phyloP scores from a whole-genome alignment of 192 early-diverging fungal genomes.

The Dissophora globulifera region DNA sequence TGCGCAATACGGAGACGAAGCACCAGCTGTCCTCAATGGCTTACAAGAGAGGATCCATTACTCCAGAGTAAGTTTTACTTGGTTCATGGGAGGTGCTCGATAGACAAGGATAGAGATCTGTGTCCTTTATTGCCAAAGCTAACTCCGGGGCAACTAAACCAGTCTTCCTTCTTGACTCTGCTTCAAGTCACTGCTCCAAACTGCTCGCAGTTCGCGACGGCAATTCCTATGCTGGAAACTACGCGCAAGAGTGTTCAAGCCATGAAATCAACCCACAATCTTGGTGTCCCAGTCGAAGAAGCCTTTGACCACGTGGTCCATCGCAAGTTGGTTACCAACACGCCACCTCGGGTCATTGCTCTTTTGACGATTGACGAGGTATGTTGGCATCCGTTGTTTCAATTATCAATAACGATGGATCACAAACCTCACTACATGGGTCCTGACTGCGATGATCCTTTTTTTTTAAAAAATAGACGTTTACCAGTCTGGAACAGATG shows the following conservation, averaged over 20 bases:
- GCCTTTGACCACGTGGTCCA: constrained; percentile 72
- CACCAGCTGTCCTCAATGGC: neutral
- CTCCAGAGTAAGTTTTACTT: constrained; percentile 40
- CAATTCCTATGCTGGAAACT: constrained; percentile 33
- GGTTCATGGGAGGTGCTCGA: no score
- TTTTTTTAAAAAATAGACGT: constrained; percentile 40
- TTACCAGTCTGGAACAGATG: constrained; percentile 54
- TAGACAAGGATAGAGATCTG: no score
- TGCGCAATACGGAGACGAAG: constrained; percentile 10
- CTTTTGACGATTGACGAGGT: constrained; percentile 61
- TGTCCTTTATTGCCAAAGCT: constrained; percentile 18
- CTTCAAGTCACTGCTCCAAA: constrained; percentile 56
- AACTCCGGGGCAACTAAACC: constrained; percentile 43
- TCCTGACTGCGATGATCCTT: neutral
- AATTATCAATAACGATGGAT: no score
- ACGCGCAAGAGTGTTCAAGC: constrained; percentile 11
- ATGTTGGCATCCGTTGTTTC: neutral
- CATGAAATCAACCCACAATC: constrained; percentile 24
- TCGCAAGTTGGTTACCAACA: constrained; percentile 69
- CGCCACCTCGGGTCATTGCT: constrained; percentile 69
- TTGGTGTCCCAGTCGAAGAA: constrained; percentile 44
- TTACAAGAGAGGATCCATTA: constrained; percentile 28
- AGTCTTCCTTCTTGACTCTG: constrained; percentile 56
- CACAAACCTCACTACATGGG: no score
- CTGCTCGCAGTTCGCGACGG: constrained; percentile 53